Conservation (phyloP, 2,329 filamentous ascomycete species). For the Epichloe baconii region DNA sequence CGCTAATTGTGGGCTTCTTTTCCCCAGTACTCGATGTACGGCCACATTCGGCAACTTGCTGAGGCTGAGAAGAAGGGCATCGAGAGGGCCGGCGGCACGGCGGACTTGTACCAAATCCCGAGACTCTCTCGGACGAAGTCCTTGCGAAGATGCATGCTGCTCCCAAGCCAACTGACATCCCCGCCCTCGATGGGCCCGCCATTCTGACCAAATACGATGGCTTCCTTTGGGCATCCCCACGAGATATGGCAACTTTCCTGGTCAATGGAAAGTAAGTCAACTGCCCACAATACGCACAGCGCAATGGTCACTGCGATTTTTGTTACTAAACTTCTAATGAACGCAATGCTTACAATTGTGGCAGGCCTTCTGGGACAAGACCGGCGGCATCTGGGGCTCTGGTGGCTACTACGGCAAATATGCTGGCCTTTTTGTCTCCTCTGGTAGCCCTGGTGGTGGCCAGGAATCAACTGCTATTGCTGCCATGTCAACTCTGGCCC, state of each 20-base stretch:
- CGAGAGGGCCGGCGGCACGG: slow-evolving; percentile 70
- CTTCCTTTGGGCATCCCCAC: slow-evolving; percentile 93
- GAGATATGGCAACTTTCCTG: slow-evolving; percentile 92
- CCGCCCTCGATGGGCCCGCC: slow-evolving; percentile 43
- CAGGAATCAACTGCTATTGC: slow-evolving; percentile 81
- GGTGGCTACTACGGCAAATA: slow-evolving; percentile 79
- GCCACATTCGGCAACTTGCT: slow-evolving; percentile 74
- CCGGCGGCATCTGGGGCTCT: slow-evolving; percentile 67
- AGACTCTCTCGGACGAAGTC: slow-evolving; percentile 78
- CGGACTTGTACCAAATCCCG: slow-evolving; percentile 76
- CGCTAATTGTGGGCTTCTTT: not conserved
- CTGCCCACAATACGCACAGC: not conserved
- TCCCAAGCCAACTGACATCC: slow-evolving; percentile 54
- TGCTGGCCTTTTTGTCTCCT: slow-evolving; percentile 81
- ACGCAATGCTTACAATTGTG: not conserved
- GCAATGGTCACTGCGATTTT: not conserved
- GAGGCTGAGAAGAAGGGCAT: slow-evolving; percentile 86
- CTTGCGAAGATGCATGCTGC: slow-evolving; percentile 86
- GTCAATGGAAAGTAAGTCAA: slow-evolving; percentile 63
- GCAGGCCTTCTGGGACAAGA: slow-evolving; percentile 71
- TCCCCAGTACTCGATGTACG: slow-evolving; percentile 78
- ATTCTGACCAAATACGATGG: slow-evolving; percentile 67
- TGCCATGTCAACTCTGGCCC: slow-evolving; percentile 71
- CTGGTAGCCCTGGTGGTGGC: slow-evolving; percentile 72
- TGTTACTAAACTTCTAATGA: not conserved